Evolutionary conservation across 352 stramenopile genomes (phyloP), one percentile per base, ranked within the genome.

Genomic region (Saprolegnia diclina): DNA sequence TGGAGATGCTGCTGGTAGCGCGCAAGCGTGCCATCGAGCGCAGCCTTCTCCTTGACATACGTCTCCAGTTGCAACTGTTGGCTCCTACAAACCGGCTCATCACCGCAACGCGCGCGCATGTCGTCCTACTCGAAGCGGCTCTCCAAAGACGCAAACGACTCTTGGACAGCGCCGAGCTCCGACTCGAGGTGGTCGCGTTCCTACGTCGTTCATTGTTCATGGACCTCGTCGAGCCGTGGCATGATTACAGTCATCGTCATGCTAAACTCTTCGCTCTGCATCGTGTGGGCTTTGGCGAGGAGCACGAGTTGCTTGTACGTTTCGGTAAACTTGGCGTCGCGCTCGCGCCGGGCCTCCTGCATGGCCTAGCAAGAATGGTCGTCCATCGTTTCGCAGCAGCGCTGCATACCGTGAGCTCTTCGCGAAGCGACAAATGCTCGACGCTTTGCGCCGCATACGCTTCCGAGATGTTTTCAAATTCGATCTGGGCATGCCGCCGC

Each of bases 291-390:
- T 62, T 94, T 94, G 7, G 83, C 83, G 6, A 94, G 64, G 54
- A 94, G 52, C 5, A 94, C 82, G 0, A 94, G 74, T 65, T 94
- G 82, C 56, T 89, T 91, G 73, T 89, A 94, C 22, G 81, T 87
- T 45, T 74, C 81, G 42, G 92, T 83, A 40, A 83, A 79, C 19
- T 82, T 78, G 11, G 79, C 64, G 0, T 79, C 78, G 42, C 87
- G 76, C 29, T 90, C 81, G 26, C 79, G 75, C 18, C 90, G 42
- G 50, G 90, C 77, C n/a, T 79, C 73, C 69, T 88, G 77, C 24
- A 91, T 55, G 65, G 74, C 75, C 83, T 93, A 55, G 50, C 6
- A 13, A 32, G 13, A 46, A 18, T 19, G 1, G 13, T 3, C 19
- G 3, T 21, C 13, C 35, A n/a, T 21, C 52, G 11, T 13, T 9